Evolutionary conservation across 2,329 filamentous ascomycete species (phyloP).

Genomic region (Colletotrichum sp.): DNA sequence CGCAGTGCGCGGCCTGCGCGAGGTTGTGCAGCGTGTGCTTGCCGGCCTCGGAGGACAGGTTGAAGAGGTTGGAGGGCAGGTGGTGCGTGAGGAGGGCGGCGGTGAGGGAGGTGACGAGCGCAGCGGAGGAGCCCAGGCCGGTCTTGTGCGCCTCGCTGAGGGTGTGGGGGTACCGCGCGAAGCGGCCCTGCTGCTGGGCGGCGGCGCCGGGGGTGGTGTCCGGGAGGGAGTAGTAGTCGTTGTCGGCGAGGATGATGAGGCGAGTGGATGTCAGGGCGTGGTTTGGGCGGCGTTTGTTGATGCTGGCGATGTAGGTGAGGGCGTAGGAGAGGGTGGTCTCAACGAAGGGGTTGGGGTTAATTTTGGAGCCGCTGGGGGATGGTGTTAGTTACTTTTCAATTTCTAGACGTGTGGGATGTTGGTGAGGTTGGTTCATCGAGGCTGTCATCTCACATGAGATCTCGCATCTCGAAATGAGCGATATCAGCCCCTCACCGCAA

Average conservation of each 20-base stretch:
- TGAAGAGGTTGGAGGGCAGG: conserved; percentile 61
- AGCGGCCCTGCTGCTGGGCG: conserved; percentile 51
- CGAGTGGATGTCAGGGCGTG: conserved; percentile 69
- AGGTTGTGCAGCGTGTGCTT: conserved; percentile 83
- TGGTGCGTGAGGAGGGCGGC: conserved; percentile 80
- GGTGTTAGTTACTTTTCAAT: not conserved
- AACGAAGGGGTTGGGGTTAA: conserved; percentile 77
- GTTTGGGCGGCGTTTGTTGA: conserved; percentile 39
- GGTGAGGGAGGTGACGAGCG: conserved; percentile 87
- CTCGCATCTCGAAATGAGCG: not conserved
- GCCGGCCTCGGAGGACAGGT: conserved; percentile 59
- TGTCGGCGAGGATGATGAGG: conserved; percentile 90
- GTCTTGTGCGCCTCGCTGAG: conserved; percentile 90
- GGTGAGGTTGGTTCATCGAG: not conserved
- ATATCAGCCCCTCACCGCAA: not conserved
- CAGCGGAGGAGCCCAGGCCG: conserved; percentile 91
- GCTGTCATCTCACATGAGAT: not conserved
- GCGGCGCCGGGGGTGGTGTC: conserved; percentile 34
- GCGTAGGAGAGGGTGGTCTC: conserved; percentile 90
- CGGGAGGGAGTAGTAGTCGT: conserved; percentile 89
- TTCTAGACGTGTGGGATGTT: not conserved
- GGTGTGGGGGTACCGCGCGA: conserved; percentile 78
- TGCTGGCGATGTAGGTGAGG: conserved; percentile 75
- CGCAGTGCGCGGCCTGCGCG: conserved; percentile 90
- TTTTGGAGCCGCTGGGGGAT: conserved; percentile 12